These are phyloP conservation scores for Hagleromyces aurorensis DNA, from an alignment of 805 yeast species.

Conservation along the genomic window DNA sequence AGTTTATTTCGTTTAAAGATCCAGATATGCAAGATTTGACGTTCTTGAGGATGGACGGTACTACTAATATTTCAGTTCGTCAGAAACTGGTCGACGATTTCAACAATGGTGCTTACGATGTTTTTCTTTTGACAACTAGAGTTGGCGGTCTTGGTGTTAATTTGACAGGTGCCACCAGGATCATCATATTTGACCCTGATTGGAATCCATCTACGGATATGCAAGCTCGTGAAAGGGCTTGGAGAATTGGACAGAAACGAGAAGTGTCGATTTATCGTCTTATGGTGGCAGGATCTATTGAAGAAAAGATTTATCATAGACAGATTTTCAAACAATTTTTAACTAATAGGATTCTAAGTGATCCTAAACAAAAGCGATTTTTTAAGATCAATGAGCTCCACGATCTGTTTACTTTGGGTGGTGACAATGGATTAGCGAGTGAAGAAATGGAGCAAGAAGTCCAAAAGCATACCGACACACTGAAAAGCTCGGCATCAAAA, in stretches of 20 bases:
- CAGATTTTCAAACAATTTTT: conserved; percentile 93
- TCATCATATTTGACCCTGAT: conserved; percentile 91
- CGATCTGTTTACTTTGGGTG: conserved; percentile 81
- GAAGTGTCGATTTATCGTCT: conserved; percentile 86
- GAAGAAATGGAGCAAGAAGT: conserved; percentile 42
- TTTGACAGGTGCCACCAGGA: conserved; percentile 90
- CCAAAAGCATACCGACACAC: conserved; percentile 46
- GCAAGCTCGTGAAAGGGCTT: conserved; percentile 94
- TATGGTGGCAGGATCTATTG: conserved; percentile 92
- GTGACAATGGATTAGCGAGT: conserved; percentile 39
- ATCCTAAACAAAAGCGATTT: conserved; percentile 88
- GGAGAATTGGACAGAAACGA: conserved; percentile 92
- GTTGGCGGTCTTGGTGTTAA: conserved; percentile 96
- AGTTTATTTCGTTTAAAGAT: conserved; percentile 42
- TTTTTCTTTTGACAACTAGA: conserved; percentile 82
- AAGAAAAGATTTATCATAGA: conserved; percentile 92
- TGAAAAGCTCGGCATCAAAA: conserved; percentile 29
- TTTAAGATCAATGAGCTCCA: conserved; percentile 89
- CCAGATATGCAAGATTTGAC: conserved; percentile 31
- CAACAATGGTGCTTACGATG: conserved; percentile 51
- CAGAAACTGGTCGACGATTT: conserved; percentile 77
- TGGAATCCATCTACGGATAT: conserved; percentile 98
- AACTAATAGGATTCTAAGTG: conserved; percentile 88
- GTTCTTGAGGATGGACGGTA: conserved; percentile 88
- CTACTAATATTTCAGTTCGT: conserved; percentile 69